Conservation (phyloP, 352 stramenopile genomes). For the Phytophthora quininea region DNA sequence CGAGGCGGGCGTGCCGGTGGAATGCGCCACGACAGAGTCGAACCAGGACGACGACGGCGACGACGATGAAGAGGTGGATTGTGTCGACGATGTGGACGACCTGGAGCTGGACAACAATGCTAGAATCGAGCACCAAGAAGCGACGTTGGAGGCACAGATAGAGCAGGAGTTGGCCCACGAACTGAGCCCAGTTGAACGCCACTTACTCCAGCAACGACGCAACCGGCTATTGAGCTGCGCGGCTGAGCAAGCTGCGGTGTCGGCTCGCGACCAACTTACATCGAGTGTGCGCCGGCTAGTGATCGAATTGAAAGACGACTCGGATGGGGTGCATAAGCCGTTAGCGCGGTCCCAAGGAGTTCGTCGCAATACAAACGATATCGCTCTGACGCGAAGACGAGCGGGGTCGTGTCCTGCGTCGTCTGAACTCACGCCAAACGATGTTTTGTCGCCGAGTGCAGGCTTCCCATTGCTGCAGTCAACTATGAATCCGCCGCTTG, state of each 20-base stretch:
- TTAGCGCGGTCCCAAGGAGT: conserved; percentile 30
- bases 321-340: conserved; percentile 41
- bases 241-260: conserved; percentile 38
- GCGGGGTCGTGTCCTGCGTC: conserved; percentile 72
- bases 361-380: conserved; percentile 13
- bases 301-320: conserved; percentile 74
- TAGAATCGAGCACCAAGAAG: conserved; percentile 11
- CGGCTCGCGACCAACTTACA: conserved; percentile 70
- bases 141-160: neutral
- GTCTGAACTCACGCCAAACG: conserved; percentile 25
- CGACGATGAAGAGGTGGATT: conserved; percentile 14
- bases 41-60: conserved; percentile 46
- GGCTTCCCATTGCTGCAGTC: conserved; percentile 14
- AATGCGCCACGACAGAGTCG: conserved; percentile 21
- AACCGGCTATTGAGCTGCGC: conserved; percentile 28
- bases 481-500: conserved; percentile 11
- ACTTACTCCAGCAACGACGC: conserved; percentile 20
- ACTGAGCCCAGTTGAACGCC: conserved; percentile 21
- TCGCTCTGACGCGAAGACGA: conserved; percentile 38
- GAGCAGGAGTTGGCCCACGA: conserved; percentile 23
- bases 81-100: conserved; percentile 22
- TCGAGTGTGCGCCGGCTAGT: conserved; percentile 78
- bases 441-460: conserved; percentile 15
- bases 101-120: conserved; percentile 24
- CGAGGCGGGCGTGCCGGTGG: conserved; percentile 18